These are phyloP conservation scores for Globisporangium iwayamae DNA, from an alignment of 352 stramenopile genomes.

Conservation along the genomic window DNA sequence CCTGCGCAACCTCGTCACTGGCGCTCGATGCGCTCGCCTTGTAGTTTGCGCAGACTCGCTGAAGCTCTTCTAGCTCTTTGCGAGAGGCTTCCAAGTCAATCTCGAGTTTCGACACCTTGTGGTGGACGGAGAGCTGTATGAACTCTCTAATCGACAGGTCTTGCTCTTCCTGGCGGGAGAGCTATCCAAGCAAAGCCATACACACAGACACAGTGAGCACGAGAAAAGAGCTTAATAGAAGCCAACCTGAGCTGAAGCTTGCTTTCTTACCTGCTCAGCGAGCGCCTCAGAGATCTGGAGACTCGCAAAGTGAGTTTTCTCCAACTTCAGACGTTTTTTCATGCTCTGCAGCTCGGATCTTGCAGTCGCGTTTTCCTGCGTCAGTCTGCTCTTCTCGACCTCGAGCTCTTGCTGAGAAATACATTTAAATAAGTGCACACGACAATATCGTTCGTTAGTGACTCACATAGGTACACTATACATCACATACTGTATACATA, in stretches of 20 bases:
- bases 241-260: not conserved
- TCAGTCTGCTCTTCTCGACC: constrained; percentile 15
- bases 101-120: constrained; percentile 35
- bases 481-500: no score
- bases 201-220: not conserved
- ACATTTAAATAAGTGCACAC: not conserved
- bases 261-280: constrained; percentile 41
- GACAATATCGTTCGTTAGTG: not conserved
- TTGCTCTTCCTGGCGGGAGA: constrained; percentile 46
- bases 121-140: constrained; percentile 55
- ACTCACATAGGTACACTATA: not conserved
- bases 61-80: constrained; percentile 33
- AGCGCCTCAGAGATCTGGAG: constrained; percentile 64
- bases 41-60: constrained; percentile 22
- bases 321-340: constrained; percentile 44
- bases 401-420: constrained; percentile 8
- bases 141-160: constrained; percentile 59
- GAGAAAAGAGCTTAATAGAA: not conserved
- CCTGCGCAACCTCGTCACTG: constrained; percentile 31
- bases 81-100: constrained; percentile 32
- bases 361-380: constrained; percentile 26
- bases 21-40: constrained; percentile 29
- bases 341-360: constrained; percentile 22
- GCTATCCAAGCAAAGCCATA: constrained; percentile 11
- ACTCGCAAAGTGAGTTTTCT: constrained; percentile 59